Evolutionary conservation across 495 filamentous ascomycete genomes (phyloP), one percentile per base, ranked within the genome.

Genomic region (Parachaetomium inaequale): DNA sequence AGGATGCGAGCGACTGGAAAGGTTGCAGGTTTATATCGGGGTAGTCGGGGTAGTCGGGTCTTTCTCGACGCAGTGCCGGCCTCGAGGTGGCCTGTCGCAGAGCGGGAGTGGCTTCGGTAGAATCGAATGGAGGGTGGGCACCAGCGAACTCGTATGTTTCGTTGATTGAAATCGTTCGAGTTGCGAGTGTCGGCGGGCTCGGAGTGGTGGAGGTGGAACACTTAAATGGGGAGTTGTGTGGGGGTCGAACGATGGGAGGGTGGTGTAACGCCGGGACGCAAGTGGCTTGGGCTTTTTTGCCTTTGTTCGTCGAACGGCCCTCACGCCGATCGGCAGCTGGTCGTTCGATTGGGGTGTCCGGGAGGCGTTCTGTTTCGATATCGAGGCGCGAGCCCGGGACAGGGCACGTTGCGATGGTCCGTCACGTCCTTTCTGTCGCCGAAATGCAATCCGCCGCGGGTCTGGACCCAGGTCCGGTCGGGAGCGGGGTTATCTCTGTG

Each of bases 91-190:
- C 31, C 46, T 38, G 46, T 53, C 43, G 49, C 53, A 28, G 21
- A 31, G 31, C 29, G n/a, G 52, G 5, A 38, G 29, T 55, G 29
- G 19, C 1, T 47, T 29, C n/a, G 42, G 42, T 11, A 31, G 21
- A 64, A 31, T 42, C 19, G 7, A 25, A 31, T 45, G 34, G 19
- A 29, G 21, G 38, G 40, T 21, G 25, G 50, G 53, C 34, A 17
- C 28, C 15, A 23, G 56, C 51, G n/a, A 36, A 51, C 55, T 73
- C 69, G 70, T 70, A 73, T 63, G 70, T 73, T 71, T 34, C 64
- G 50, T 40, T 46, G 40, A 50, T 46, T 49, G 67, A 19, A 47
- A 59, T 73, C 58, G 71, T 70, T 67, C 67, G 69, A 70, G 69
- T 51, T 52, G 42, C 14, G 54, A 38, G 52, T 34, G 52, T 26